These are phyloP conservation scores for Cladophialophora bantiana DNA, from an alignment of 2,329 filamentous ascomycete species.

Conservation along the genomic window DNA sequence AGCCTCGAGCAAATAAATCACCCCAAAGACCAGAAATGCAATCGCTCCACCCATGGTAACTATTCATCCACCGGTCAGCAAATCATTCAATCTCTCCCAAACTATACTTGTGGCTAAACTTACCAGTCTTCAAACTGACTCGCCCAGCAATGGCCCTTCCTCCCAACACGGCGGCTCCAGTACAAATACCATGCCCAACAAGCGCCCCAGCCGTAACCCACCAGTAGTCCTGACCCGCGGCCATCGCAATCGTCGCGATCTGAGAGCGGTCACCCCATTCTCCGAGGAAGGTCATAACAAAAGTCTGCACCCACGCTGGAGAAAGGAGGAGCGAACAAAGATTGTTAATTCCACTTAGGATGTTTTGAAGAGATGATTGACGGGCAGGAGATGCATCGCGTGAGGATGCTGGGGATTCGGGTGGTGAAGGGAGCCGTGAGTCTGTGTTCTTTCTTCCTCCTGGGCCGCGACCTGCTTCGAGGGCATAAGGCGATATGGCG, in stretches of 20 bases:
- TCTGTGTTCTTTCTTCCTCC: constrained; percentile 70
- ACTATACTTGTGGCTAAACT: constrained; percentile 54
- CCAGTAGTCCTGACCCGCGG: constrained; percentile 97
- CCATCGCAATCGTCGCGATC: constrained; percentile 99
- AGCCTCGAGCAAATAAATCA: constrained; percentile 89
- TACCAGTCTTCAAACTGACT: constrained; percentile 95
- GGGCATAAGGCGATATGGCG: constrained; percentile 74
- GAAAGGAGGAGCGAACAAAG: constrained; percentile 86
- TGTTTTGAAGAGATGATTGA: constrained; percentile 53
- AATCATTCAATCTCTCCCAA: not conserved
- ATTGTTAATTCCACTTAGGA: constrained; percentile 76
- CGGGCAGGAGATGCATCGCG: constrained; percentile 63
- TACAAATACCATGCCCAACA: constrained; percentile 86
- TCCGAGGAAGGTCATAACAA: constrained; percentile 97
- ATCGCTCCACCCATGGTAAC: constrained; percentile 91
- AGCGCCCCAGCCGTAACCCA: constrained; percentile 94
- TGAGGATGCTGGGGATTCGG: constrained; percentile 76
- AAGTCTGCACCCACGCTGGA: constrained; percentile 98
- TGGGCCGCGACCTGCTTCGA: constrained; percentile 78
- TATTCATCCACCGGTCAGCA: constrained; percentile 48
- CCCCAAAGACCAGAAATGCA: constrained; percentile 87
- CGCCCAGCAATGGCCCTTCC: constrained; percentile 89
- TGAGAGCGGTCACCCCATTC: constrained; percentile 98
- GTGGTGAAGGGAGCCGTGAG: constrained; percentile 78
- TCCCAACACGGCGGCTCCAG: constrained; percentile 87